Evolutionary conservation across 1,139 yeast genomes (phyloP), one percentile per base, ranked within the genome.

Genomic region (Saccharomycopsis phalli): DNA sequence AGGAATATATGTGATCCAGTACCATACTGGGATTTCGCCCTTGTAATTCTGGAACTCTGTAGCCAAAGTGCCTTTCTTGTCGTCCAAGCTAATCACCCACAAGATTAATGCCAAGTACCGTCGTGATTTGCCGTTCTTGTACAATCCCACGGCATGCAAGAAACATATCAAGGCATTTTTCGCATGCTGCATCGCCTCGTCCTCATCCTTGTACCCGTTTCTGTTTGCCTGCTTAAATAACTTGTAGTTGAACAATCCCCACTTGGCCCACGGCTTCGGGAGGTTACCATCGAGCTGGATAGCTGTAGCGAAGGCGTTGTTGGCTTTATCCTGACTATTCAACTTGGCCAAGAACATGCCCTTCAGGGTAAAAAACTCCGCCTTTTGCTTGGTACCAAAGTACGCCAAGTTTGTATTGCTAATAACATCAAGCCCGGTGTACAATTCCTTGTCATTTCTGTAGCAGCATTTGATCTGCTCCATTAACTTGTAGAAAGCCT

Each of bases 201-300:
- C 91, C 50, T 80, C 38, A 16, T 31, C 19, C 19, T 25, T 19
- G 28, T 14, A 18, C 34, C 33, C 23, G 26, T 22, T 34, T 27
- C 22, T 31, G 19, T 33, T 36, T 3, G 37, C 80, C 51, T 86
- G 95, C 51, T 84, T 83, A 59, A 86, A 80, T 40, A 95, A 68
- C 36, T 81, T 76, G 51, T 93, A 98, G 56, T 88, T 88, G 63
- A 87, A 93, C 57, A 78, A 77, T 47, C 98, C 99, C 99, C 99
- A 93, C 59, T 93, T 97, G 2, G 97, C 98, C 99, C 99, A 93
- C 0, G 98, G 97, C 57, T 91, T 91, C 2, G 98, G 95, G 42
- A 93, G 63, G 53, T 88, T 87, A 52, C 91, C 72, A 55, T 93
- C 98, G 46, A 91, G 79, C 59, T 91, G 98, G 17, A 93, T 97